Evolutionary conservation across 495 filamentous ascomycete genomes (phyloP), one percentile per base, ranked within the genome.

Genomic region (Aspergillus heteromorphus): DNA sequence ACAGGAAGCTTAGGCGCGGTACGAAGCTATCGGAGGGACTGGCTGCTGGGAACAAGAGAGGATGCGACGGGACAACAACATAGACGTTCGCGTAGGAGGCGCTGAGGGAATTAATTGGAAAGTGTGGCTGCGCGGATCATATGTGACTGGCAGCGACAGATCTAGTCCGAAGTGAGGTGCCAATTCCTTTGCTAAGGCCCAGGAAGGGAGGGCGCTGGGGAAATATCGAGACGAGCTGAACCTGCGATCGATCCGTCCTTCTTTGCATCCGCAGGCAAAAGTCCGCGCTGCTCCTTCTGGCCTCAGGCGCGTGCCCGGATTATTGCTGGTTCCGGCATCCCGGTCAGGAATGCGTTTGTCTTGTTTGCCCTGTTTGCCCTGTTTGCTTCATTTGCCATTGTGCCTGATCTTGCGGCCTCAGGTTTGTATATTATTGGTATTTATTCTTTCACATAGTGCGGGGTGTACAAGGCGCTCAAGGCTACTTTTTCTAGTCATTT

Each of bases 221-320:
- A 48, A 54, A 47, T 47, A 27, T 47, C 1, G 16, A 54, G 43
- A 43, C 57, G 57, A 58, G 53, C 57, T 63, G 60, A 51, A 57
- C 53, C 55, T 62, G 53, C 57, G 59, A 63, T 66, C 58, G 60
- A 63, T 61, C 54, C 53, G 56, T 59, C 54, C 48, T 55, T 42
- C 11, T 13, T 27, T 38, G 18, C 57, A 41, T 54, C 57, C 49
- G 43, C 53, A 59, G 51, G 54, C 58, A 65, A 62, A 60, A 61
- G 60, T 71, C 57, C 76, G 75, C 19, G 63, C 80, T 52, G 54
- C 61, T 53, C 18, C 53, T 49, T 17, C 34, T 21, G 55, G 61
- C 61, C 61, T 64, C 48, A 64, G 61, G 61, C 57, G 57, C 52
- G 55, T 56, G 6, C 13, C n/a, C 56, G 58, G 62, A 64, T 53